Evolutionary conservation across 345 rosid species (phyloP), one percentile per base, ranked within the genome.

Genomic region (Microthlaspi erraticum): DNA sequence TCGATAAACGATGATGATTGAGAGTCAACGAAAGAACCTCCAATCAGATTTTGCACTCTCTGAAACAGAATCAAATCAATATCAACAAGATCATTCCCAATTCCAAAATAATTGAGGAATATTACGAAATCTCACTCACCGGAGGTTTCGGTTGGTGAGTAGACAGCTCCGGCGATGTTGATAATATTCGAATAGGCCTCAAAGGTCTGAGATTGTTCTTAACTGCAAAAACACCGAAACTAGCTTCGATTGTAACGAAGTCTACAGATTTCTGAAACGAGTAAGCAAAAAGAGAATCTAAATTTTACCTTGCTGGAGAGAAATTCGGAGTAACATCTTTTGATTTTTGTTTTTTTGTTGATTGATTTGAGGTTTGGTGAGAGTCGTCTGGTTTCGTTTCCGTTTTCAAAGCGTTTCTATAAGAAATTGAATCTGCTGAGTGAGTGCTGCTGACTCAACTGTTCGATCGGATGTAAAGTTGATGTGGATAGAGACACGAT

Each of bases 21-120:
- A 5, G 97, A 93, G 17, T 89, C 88, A 68, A 86, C 80, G 74
- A 93, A 93, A 59, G 81, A 59, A 14, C 96, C 98, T 68, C 90
- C 95, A 32, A 93, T 91, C 50, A 91, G 90, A 86, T 93, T 93
- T 60, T 92, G 97, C 36, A 91, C 90, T 60, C 85, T 85, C 97
- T 93, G 86, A 41, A 33, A 26, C 62, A 10, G 20, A 37, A 33
- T 18, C 17, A 5, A 52, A 65, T 57, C 11, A 58, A 48, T 58
- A 6, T 49, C 50, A 50, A 14, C 38, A 18, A 18, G 33, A 23
- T 23, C 10, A 32, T 10, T 38, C 23, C 39, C 55, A 29, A 8
- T 48, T 17, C 42, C 20, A 17, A 44, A 64, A 36, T 23, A 55
- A 20, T 3, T 2, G 9, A 50, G n/a, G 6, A 18, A n/a, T 9